These are phyloP conservation scores for Solanum chacoense DNA, from an alignment of 305 asterid genomes.

Conservation along the genomic window DNA sequence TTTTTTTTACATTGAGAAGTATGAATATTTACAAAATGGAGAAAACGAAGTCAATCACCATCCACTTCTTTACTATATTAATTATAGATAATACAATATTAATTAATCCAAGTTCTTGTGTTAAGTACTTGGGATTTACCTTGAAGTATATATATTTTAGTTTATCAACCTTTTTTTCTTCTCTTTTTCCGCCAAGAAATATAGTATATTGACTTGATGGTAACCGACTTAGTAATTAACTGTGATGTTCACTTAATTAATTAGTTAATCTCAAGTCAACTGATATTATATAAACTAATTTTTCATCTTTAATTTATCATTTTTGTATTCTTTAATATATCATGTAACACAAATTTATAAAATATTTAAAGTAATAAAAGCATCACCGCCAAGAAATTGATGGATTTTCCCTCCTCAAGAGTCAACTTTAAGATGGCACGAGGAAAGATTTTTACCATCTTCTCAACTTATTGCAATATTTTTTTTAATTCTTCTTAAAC, in stretches of 20 bases:
- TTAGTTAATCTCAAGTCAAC: not conserved
- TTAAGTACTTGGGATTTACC: not conserved
- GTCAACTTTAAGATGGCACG: not conserved
- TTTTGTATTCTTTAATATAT: not conserved
- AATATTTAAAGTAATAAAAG: not conserved
- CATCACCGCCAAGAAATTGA: not conserved
- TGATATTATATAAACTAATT: not conserved
- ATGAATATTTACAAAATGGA: not conserved
- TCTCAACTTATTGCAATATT: not conserved
- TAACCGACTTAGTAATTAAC: not conserved
- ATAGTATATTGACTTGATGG: not conserved
- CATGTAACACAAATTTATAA: not conserved
- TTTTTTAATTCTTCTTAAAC: not conserved
- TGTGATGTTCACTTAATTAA: not conserved
- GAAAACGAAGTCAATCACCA: not conserved
- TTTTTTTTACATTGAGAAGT: not conserved
- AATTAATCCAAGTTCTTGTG: conserved; percentile 1
- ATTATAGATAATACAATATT: not conserved
- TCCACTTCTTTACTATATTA: not conserved
- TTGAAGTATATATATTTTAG: not conserved
- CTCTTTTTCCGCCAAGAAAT: not conserved
- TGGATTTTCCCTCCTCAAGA: not conserved
- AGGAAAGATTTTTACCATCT: not conserved
- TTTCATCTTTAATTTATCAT: not conserved
- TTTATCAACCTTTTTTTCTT: not conserved